Conservation (phyloP, 768 basidiomycete genomes). For the Mycena metata region DNA sequence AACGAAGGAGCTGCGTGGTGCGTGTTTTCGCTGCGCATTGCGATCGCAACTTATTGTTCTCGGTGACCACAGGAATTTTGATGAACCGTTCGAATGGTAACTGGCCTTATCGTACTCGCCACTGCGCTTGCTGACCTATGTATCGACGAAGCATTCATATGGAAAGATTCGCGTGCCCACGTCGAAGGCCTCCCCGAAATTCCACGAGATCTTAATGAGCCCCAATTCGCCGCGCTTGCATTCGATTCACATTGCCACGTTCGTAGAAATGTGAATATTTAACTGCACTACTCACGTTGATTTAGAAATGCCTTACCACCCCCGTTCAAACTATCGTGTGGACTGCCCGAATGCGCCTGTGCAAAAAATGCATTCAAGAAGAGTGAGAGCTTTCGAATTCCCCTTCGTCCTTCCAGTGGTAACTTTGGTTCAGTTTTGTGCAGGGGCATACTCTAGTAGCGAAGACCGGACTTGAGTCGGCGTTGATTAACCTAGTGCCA, state of each 20-base stretch:
- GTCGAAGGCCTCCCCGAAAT: slow-evolving; percentile 55
- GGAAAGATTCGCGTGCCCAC: slow-evolving; percentile 50
- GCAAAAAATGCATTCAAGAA: slow-evolving; percentile 50
- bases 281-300: slow-evolving; percentile 5
- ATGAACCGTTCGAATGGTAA: slow-evolving; percentile 45
- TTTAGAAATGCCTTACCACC: slow-evolving; percentile 50
- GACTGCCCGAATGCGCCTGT: slow-evolving; percentile 54
- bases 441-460: not conserved
- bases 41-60: not conserved
- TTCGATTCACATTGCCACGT: slow-evolving; percentile 63
- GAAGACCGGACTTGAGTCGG: not conserved
- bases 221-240: slow-evolving; percentile 59
- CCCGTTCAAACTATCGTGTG: slow-evolving; percentile 52
- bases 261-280: slow-evolving; percentile 19
- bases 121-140: not conserved
- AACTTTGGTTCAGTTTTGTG: not conserved
- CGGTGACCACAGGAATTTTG: slow-evolving; percentile 46
- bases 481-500: slow-evolving; percentile 6
- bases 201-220: slow-evolving; percentile 60
- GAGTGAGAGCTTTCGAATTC: slow-evolving; percentile 42
- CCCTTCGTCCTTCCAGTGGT: not conserved
- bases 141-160: slow-evolving; percentile 48
- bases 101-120: not conserved
- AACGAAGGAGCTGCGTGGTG: slow-evolving; percentile 53
- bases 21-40: not conserved